A percentile compares a stretch with the other conserved stretches of the same genome.
Conservation (phyloP, 2,329 filamentous ascomycete species). For the Fusarium anthophilum region DNA sequence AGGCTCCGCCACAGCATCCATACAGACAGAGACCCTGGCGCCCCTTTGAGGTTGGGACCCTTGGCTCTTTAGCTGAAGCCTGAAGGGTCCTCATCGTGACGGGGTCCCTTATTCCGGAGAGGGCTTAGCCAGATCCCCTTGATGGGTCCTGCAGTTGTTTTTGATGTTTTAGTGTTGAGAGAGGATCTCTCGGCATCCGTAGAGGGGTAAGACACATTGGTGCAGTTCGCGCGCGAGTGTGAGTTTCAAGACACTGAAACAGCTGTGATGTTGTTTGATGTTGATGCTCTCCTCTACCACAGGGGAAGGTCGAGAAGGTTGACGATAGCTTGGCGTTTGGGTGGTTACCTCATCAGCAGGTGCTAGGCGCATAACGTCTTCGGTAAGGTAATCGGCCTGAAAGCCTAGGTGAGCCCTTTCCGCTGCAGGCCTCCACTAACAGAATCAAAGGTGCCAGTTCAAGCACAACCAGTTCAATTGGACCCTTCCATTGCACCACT, state of each 20-base stretch:
- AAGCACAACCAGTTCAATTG: not conserved
- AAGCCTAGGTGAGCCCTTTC: not conserved
- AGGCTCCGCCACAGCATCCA: slow-evolving; percentile 7
- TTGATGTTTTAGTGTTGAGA: not conserved
- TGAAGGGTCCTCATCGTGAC: slow-evolving; percentile 1
- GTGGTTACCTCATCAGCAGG: not conserved
- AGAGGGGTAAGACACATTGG: slow-evolving; percentile 3
- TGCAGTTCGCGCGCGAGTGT: not conserved
- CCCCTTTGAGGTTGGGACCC: not conserved
- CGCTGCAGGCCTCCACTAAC: not conserved
- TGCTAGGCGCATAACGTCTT: not conserved
- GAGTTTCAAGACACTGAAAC: not conserved
- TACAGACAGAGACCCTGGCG: slow-evolving; percentile 9
- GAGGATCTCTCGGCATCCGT: not conserved
- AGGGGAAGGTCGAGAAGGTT: not conserved
- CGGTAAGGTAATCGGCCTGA: not conserved
- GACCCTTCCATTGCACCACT: not conserved
- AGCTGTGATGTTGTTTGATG: not conserved
- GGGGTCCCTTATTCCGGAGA: not conserved
- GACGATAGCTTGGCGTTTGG: not conserved
- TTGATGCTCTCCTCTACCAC: not conserved
- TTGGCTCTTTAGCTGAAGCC: slow-evolving; percentile 7
- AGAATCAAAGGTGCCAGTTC: not conserved
- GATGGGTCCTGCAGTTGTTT: slow-evolving; percentile 7
- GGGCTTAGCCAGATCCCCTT: slow-evolving; percentile 14